Evolutionary conservation across 441 rosid genomes (phyloP).

Genomic region (Geranium incanum): DNA sequence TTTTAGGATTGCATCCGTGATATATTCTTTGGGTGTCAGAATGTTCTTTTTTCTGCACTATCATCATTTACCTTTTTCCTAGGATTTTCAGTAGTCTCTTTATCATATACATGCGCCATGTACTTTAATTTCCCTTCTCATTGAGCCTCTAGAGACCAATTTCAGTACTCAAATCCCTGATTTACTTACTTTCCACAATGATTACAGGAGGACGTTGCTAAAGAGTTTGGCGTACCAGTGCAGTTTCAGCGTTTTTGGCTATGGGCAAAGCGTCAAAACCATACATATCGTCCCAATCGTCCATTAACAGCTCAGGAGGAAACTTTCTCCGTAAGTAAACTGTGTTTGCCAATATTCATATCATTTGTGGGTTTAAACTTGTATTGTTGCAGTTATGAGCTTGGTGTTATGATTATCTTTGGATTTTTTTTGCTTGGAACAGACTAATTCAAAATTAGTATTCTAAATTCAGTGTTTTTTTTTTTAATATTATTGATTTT

Average conservation of each 20-base stretch:
- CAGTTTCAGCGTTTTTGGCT: constrained; percentile 50
- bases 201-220: constrained; percentile 42
- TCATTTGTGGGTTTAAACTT: neutral
- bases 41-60: neutral
- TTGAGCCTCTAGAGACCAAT: neutral
- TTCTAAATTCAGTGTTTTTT: neutral
- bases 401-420: constrained; percentile 2
- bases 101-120: neutral
- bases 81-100: neutral
- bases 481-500: neutral
- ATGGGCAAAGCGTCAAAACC: constrained; percentile 50
- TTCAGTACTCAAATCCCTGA: neutral
- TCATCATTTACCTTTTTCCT: no score
- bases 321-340: constrained; percentile 32
- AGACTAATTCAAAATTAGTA: neutral
- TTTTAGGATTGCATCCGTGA: neutral
- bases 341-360: constrained; percentile 2
- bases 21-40: neutral
- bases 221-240: constrained; percentile 40
- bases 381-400: neutral
- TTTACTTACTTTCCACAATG: neutral
- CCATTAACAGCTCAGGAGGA: constrained; percentile 37
- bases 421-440: neutral
- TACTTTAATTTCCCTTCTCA: neutral
- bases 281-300: constrained; percentile 46